These are phyloP conservation scores for Saccharomyces eubayanus DNA, from an alignment of 805 yeast species.

Conservation along the genomic window DNA sequence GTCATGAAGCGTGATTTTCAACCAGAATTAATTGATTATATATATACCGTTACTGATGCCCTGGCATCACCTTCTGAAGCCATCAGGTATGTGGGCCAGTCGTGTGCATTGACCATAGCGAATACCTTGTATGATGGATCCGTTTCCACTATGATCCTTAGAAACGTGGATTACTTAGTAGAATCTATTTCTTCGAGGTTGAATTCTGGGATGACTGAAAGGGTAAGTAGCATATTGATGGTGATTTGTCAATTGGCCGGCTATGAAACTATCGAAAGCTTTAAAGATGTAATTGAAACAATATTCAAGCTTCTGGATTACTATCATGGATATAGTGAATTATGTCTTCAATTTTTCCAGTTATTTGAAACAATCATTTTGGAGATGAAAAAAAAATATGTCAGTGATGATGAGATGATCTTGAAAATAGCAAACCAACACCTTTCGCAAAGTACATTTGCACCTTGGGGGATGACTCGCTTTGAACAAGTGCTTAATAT, in stretches of 20 bases:
- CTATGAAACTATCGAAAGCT: slow-evolving; percentile 47
- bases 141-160: slow-evolving; percentile 45
- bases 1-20: slow-evolving; percentile 34
- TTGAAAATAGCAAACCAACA: slow-evolving; percentile 12
- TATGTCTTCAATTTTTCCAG: slow-evolving; percentile 65
- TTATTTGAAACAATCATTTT: slow-evolving; percentile 56
- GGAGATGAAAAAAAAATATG: slow-evolving; percentile 37
- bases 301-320: slow-evolving; percentile 71
- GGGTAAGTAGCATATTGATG: slow-evolving; percentile 62
- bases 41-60: slow-evolving; percentile 66
- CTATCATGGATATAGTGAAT: slow-evolving; percentile 69
- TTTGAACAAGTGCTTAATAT: slow-evolving; percentile 38
- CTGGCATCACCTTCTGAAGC: slow-evolving; percentile 48
- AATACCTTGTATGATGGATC: slow-evolving; percentile 47
- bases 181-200: slow-evolving; percentile 69
- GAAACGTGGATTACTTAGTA: slow-evolving; percentile 71
- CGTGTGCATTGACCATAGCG: slow-evolving; percentile 45
- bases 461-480: slow-evolving; percentile 55
- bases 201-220: slow-evolving; percentile 63
- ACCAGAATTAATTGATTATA: slow-evolving; percentile 55
- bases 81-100: slow-evolving; percentile 44
- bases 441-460: slow-evolving; percentile 25
- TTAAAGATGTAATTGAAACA: slow-evolving; percentile 66
- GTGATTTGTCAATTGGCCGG: slow-evolving; percentile 70
- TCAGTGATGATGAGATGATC: slow-evolving; percentile 22